Evolutionary conservation across 768 basidiomycete species (phyloP).

Genomic region (Auriscalpium microsporum): DNA sequence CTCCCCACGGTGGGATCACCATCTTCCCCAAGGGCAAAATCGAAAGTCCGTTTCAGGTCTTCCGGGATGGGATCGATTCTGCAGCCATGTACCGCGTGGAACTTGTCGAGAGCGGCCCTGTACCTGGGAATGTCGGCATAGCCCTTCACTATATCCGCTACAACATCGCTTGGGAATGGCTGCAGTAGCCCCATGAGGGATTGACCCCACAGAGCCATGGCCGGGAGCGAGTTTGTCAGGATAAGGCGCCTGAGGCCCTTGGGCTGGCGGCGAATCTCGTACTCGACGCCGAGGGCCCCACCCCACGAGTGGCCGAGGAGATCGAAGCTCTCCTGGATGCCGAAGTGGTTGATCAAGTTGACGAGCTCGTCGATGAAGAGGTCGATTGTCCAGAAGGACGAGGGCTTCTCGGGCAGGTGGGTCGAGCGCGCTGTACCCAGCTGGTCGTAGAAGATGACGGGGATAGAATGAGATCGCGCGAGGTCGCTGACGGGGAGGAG

Average conservation of each 20-base stretch:
- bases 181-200: background rate
- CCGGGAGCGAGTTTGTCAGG: background rate
- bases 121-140: background rate
- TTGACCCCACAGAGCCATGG: background rate
- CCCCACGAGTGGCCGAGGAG: conserved; percentile 54
- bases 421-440: conserved; percentile 38
- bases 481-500: conserved; percentile 19
- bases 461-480: conserved; percentile 6
- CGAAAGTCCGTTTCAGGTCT: too few species aligned
- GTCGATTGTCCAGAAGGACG: conserved; percentile 33
- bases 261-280: conserved; percentile 3
- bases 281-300: conserved; percentile 39
- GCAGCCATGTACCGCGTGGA: background rate
- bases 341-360: conserved; percentile 36
- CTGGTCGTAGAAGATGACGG: conserved; percentile 45
- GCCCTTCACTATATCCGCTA: background rate
- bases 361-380: conserved; percentile 47
- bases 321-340: conserved; percentile 32
- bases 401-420: conserved; percentile 28
- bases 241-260: background rate
- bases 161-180: background rate
- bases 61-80: too few species aligned
- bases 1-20: too few species aligned
- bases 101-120: background rate
- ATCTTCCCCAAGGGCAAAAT: too few species aligned